A percentile compares a stretch with the other conserved stretches of the same genome.
These are phyloP conservation scores for Trametes polyzona DNA, from an alignment of 1,284 basidiomycete species.

Conservation along the genomic window DNA sequence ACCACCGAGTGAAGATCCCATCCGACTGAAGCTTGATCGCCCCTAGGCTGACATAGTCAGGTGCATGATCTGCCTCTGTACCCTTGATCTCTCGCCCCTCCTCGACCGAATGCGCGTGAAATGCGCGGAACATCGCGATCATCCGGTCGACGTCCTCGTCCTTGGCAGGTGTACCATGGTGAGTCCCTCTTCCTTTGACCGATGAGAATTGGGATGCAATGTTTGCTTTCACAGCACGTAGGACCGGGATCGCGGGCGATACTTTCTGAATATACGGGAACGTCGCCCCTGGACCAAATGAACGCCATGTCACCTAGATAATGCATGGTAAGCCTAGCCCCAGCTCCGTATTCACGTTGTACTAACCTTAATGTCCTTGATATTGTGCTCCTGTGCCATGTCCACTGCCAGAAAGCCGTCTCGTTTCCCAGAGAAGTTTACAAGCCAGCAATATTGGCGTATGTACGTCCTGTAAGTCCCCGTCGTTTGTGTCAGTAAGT, in stretches of 20 bases:
- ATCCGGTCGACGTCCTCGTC: neutral
- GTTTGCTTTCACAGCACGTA: conserved; percentile 1
- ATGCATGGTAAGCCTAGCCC: neutral
- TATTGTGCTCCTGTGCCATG: conserved; percentile 22
- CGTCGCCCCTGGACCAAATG: conserved; percentile 7
- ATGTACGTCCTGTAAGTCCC: conserved; percentile 33
- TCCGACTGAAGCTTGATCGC: neutral
- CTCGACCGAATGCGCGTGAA: neutral
- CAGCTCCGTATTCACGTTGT: no score
- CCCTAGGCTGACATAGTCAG: neutral
- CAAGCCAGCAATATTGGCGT: conserved; percentile 39
- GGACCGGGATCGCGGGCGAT: conserved; percentile 1
- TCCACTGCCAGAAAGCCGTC: conserved; percentile 24
- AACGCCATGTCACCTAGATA: conserved; percentile 6
- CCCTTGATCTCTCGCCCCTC: neutral
- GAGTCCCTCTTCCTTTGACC: neutral
- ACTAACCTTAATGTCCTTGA: conserved; percentile 11
- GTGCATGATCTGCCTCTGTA: neutral
- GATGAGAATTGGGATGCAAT: conserved; percentile 3
- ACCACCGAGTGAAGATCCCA: neutral
- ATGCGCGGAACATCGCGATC: neutral
- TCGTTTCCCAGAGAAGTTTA: conserved; percentile 36
- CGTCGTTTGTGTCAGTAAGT: no score
- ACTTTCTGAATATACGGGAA: conserved; percentile 11
- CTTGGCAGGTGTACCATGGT: conserved; percentile 2